These are phyloP conservation scores for Tricholoma bakamatsutake DNA, from an alignment of 768 basidiomycete species.

Conservation along the genomic window DNA sequence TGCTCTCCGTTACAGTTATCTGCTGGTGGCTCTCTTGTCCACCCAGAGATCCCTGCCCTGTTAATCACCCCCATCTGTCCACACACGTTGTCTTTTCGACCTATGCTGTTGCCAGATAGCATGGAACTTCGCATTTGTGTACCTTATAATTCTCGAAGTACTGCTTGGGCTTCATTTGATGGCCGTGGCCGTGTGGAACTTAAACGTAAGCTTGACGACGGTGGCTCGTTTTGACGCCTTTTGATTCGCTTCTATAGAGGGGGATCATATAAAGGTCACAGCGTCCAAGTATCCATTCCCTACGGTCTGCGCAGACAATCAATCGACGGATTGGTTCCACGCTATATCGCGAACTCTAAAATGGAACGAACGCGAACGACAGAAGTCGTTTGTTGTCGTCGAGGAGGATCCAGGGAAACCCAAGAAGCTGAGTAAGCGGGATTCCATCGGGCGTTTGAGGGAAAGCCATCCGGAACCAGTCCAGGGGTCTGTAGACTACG, in stretches of 20 bases:
- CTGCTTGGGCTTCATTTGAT: constrained; percentile 98
- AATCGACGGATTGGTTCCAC: constrained; percentile 98
- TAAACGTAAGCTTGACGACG: constrained; percentile 63
- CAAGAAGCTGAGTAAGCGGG: constrained; percentile 18
- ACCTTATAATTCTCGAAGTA: constrained; percentile 97
- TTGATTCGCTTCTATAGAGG: constrained; percentile 53
- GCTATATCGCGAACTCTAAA: constrained; percentile 94
- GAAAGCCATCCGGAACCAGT: constrained; percentile 10
- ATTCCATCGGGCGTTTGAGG: constrained; percentile 11
- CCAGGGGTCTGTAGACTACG: constrained; percentile 12
- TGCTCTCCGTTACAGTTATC: constrained; percentile 51
- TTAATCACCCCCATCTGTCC: constrained; percentile 98
- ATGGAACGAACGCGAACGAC: constrained; percentile 98
- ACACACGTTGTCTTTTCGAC: constrained; percentile 96
- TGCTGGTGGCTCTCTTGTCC: constrained; percentile 95
- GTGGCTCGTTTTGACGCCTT: constrained; percentile 3
- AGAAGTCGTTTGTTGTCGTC: constrained; percentile 98
- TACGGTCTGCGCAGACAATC: constrained; percentile 95
- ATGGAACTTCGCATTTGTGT: constrained; percentile 99
- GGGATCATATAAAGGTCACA: constrained; percentile 97
- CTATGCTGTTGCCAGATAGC: constrained; percentile 96
- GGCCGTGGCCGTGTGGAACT: constrained; percentile 95
- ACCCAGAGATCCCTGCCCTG: constrained; percentile 95
- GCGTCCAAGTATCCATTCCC: constrained; percentile 98
- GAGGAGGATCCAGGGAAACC: constrained; percentile 69